phyloP scores from a whole-genome alignment of 1,284 basidiomycete species.

The Flammula alnicola region DNA sequence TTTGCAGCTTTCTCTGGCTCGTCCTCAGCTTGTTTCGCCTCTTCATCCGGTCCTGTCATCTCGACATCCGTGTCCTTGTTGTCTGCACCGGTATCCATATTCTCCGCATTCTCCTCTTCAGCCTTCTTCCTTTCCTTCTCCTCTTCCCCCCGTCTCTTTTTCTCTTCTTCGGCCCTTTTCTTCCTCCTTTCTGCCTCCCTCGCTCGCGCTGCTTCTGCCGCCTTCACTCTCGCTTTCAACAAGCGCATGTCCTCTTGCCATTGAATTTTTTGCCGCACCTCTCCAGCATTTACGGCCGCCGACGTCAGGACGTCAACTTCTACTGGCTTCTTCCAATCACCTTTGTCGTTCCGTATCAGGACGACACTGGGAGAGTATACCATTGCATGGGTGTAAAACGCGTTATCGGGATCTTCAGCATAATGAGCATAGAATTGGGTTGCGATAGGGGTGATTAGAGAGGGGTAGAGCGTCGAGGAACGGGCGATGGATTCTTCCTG shows the following conservation, averaged over 20 bases:
- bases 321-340: slow-evolving; percentile 58
- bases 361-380: slow-evolving; percentile 66
- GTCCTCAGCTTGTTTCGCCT: not conserved
- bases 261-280: slow-evolving; percentile 45
- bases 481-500: slow-evolving; percentile 76
- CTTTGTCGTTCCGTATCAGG: slow-evolving; percentile 63
- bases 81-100: not conserved
- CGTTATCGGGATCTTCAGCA: slow-evolving; percentile 49
- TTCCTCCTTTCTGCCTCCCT: not conserved
- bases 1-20: not conserved
- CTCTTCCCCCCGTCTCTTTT: not conserved
- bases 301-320: slow-evolving; percentile 69
- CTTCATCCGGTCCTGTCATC: not conserved
- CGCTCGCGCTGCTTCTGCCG: slow-evolving; percentile 2
- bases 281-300: slow-evolving; percentile 74
- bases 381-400: slow-evolving; percentile 74
- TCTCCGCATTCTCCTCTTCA: slow-evolving; percentile 10
- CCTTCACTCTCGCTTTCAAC: slow-evolving; percentile 10
- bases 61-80: not conserved
- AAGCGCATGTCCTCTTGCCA: slow-evolving; percentile 33
- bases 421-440: slow-evolving; percentile 65
- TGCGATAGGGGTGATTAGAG: slow-evolving; percentile 56
- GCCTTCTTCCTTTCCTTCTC: slow-evolving; percentile 5
- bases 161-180: slow-evolving; percentile 1
- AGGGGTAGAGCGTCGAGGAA: slow-evolving; percentile 68